Base-by-base conservation (phyloP, 2,329 filamentous ascomycete species). In the Botrytis paeoniae region DNA sequence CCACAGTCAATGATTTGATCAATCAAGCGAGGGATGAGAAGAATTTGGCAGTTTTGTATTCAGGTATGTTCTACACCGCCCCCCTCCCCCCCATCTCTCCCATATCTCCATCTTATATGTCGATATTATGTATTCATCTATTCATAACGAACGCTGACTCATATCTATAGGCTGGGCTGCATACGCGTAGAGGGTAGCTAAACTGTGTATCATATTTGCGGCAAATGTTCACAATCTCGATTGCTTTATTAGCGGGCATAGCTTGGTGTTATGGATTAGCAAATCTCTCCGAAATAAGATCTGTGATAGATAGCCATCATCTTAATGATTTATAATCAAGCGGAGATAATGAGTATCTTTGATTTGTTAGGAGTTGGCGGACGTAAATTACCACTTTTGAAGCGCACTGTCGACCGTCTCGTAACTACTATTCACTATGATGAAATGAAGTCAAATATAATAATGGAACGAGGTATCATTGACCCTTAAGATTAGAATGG, bases 1-100 rank as follows among this genome's bases (percentile, higher is more conserved):
- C 96, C 4, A 98, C 94, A 22, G 96, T 99, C 71, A 98, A 98
- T 80, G 96, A 99, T 80, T 83, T 99, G 76, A 99, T 99, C 76
- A 96, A 98, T 81, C 93, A 97, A 83, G 95, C 96, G 12, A 95
- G 92, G 2, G 96, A 99, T 82, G 95, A 97, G 84, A 89, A 89
- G 77, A 98, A 99, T 80, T 82, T 99, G 79, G 95, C 96, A 3
- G 91, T 98, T 60, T 83, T 99, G 78, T 99, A 95, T 84, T 92
- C 91, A 79, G 85, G 85, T 78, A 77, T 61, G 75, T 74, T 66
- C 63, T 68, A 22, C 9, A 6, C n/a, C n/a, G n/a, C 65, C 18
- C 25, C 37, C 48, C 51, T 8, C 22, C 9, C 8, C 45, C 45
- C 45, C 3, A 6, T 43, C 10, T 63, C 32, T 35, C 60, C 16